These are phyloP conservation scores for Candida loeiensis DNA, from an alignment of 805 yeast species.

Conservation along the genomic window DNA sequence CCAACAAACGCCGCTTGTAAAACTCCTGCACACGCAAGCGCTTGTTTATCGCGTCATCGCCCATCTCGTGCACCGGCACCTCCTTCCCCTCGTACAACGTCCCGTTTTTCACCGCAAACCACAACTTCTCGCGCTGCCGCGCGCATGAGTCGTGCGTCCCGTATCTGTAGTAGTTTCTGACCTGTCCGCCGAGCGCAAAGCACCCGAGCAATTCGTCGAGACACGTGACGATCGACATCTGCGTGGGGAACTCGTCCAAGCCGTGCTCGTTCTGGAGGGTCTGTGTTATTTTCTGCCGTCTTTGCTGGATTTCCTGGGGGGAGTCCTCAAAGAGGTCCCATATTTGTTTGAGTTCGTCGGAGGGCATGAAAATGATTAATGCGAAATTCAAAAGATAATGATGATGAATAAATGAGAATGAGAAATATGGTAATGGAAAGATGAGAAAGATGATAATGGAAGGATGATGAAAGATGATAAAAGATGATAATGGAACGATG, in stretches of 20 bases:
- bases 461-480: too few relatives aligned
- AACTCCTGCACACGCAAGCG: constrained; percentile 58
- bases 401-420: too few relatives aligned
- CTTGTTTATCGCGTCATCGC: constrained; percentile 46
- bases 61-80: constrained; percentile 33
- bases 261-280: constrained; percentile 17
- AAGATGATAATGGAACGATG: too few relatives aligned
- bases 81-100: constrained; percentile 19
- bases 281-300: constrained; percentile 21
- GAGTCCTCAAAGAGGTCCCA: constrained; percentile 31
- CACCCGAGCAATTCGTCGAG: constrained; percentile 84
- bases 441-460: too few relatives aligned
- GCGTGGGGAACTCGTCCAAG: constrained; percentile 26
- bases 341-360: constrained; percentile 25
- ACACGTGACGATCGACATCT: constrained; percentile 55
- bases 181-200: constrained; percentile 87
- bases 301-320: constrained; percentile 25
- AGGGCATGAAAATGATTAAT: too few relatives aligned
- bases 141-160: constrained; percentile 75
- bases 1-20: constrained; percentile 59
- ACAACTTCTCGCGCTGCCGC: constrained; percentile 66
- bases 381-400: too few relatives aligned
- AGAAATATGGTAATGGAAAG: too few relatives aligned
- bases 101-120: constrained; percentile 70
- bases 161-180: constrained; percentile 76